Evolutionary conservation across 371 early-diverging fungal genomes (phyloP), one percentile per base, ranked within the genome.

Genomic region (Mortierella sp.): DNA sequence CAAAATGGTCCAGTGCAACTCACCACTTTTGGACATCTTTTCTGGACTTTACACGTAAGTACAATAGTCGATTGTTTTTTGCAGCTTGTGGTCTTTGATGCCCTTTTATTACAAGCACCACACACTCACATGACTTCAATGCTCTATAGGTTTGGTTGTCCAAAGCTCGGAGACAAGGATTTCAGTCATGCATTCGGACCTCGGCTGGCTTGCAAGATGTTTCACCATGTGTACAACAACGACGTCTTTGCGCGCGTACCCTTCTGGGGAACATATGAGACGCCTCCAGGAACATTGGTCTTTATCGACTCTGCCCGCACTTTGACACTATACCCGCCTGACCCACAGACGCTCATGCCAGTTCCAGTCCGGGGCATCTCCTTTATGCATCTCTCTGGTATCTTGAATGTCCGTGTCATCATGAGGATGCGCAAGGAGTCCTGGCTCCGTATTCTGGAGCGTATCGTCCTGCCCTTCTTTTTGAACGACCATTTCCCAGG

Each of bases 401-500:
- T 90, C 4, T 53, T 91, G 52, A 91, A 91, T 63, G 66, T 85
- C 8, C 79, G 87, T 44, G 89, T 91, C 22, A 90, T 90, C 40
- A 85, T 86, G 67, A 81, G 91, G 39, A 77, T 90, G 70, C 71
- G 80, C 4, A 77, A 71, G 4, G 91, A 90, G 71, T 88, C 88
- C 0, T 86, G 87, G 81, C 71, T 90, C 3, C 88, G 91, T 5
- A 85, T 90, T 29, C 39, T 89, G 24, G 88, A 90, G 45, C 87
- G 91, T 22, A 79, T 89, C 34, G 44, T 90, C 0, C 86, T 89
- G 41, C 91, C 91, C 0, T 91, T 91, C 79, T 90, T 90, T 65
- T 50, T 91, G 55, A 91, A 91, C 34, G 91, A 91, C 47, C 91
- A 91, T 64, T 90, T 91, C 50, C 90, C 90, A 8, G 86, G 87